These are phyloP conservation scores for Hydnomerulius pinastri DNA, from an alignment of 768 basidiomycete genomes.

Conservation along the genomic window DNA sequence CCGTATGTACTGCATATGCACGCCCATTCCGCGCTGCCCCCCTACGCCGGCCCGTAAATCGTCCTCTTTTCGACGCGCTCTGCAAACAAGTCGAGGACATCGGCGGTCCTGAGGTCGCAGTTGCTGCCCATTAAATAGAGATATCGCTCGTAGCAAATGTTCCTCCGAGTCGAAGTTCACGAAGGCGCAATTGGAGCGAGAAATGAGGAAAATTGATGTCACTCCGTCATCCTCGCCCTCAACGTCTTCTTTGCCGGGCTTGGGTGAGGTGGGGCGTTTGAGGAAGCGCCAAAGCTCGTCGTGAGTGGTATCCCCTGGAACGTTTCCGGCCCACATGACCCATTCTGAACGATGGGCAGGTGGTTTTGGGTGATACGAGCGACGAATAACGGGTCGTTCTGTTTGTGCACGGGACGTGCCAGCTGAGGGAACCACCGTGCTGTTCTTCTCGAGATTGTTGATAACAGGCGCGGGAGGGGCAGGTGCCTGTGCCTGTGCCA, in stretches of 20 bases:
- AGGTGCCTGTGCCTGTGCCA: slow-evolving; percentile 7
- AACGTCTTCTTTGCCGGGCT: slow-evolving; percentile 1
- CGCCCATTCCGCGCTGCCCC: slow-evolving; percentile 81
- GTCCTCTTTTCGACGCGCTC: slow-evolving; percentile 78
- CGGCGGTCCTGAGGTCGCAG: slow-evolving; percentile 71
- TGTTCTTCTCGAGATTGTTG: background rate
- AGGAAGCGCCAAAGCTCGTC: slow-evolving; percentile 90
- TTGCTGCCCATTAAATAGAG: slow-evolving; percentile 67
- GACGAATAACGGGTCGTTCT: slow-evolving; percentile 43
- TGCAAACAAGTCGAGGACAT: slow-evolving; percentile 81
- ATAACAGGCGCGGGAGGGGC: slow-evolving; percentile 1
- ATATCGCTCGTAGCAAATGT: slow-evolving; percentile 66
- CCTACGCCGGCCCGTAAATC: slow-evolving; percentile 90
- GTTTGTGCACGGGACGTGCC: slow-evolving; percentile 3
- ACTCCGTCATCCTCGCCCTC: slow-evolving; percentile 50
- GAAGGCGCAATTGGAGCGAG: slow-evolving; percentile 94
- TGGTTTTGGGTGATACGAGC: slow-evolving; percentile 68
- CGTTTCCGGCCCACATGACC: slow-evolving; percentile 98
- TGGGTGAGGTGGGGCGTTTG: slow-evolving; percentile 36
- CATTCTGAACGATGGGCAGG: slow-evolving; percentile 80
- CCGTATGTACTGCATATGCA: slow-evolving; percentile 83
- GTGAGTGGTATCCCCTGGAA: slow-evolving; percentile 78
- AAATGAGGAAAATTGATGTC: slow-evolving; percentile 86
- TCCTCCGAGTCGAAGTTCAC: slow-evolving; percentile 77
- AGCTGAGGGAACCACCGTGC: slow-evolving; percentile 5